These are phyloP conservation scores for Thyridium curvatum DNA, from an alignment of 2,329 filamentous ascomycete genomes.

Conservation along the genomic window DNA sequence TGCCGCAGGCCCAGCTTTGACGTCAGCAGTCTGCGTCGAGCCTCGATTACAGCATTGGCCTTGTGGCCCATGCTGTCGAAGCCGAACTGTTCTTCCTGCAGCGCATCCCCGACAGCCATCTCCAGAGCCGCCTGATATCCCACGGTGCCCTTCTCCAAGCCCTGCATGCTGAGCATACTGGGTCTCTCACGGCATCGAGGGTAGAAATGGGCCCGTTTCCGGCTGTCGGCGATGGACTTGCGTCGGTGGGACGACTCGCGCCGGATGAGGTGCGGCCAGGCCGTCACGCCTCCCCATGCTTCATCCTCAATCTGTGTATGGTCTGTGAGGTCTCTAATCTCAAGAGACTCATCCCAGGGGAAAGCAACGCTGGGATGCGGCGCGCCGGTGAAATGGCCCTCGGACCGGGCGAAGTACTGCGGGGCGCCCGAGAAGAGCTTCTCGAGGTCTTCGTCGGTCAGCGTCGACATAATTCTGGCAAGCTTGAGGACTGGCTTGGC, in stretches of 20 bases:
- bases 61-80: slow-evolving; percentile 51
- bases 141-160: slow-evolving; percentile 63
- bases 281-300: slow-evolving; percentile 57
- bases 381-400: slow-evolving; percentile 52
- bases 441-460: slow-evolving; percentile 55
- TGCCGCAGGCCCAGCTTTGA: slow-evolving; percentile 45
- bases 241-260: slow-evolving; percentile 38
- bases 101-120: slow-evolving; percentile 55
- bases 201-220: slow-evolving; percentile 50
- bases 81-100: slow-evolving; percentile 56
- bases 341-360: slow-evolving; percentile 58
- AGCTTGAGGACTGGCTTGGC: slow-evolving; percentile 42
- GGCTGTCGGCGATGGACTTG: slow-evolving; percentile 37
- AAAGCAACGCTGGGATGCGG: slow-evolving; percentile 59
- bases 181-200: slow-evolving; percentile 56
- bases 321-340: slow-evolving; percentile 58
- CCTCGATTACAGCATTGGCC: slow-evolving; percentile 47
- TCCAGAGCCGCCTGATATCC: slow-evolving; percentile 65
- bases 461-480: slow-evolving; percentile 52
- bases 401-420: slow-evolving; percentile 59
- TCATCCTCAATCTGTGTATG: slow-evolving; percentile 57
- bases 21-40: slow-evolving; percentile 50
- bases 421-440: slow-evolving; percentile 71
- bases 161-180: slow-evolving; percentile 68
- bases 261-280: slow-evolving; percentile 53